A percentile compares a stretch with the other conserved stretches of the same genome.
phyloP scores from a whole-genome alignment of 163 green algal species.

The Trebouxia gelatinosa region DNA sequence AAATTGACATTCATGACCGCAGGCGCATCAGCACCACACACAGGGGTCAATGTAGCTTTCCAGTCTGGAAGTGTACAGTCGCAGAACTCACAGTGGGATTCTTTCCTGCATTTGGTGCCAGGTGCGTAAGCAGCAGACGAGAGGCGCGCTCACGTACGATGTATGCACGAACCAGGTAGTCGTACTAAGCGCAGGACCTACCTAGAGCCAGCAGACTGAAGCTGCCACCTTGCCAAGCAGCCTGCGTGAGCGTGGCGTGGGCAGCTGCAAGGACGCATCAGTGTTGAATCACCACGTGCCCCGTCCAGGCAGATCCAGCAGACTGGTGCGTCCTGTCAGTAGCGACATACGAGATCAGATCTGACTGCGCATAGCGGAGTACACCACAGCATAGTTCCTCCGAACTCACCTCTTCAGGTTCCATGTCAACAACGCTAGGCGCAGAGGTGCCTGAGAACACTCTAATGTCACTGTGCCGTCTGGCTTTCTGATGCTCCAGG shows the following conservation, averaged over 20 bases:
- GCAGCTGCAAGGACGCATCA: slow-evolving; percentile 74
- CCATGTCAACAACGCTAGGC: not conserved
- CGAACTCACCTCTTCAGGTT: slow-evolving; percentile 4
- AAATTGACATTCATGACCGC: slow-evolving; percentile 96
- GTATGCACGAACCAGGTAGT: not conserved
- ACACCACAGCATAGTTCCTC: too few species aligned
- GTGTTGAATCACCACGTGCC: slow-evolving; percentile 33
- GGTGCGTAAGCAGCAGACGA: not conserved
- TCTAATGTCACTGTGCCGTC: slow-evolving; percentile 10
- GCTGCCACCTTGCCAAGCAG: slow-evolving; percentile 65
- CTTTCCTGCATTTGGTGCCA: slow-evolving; percentile 59
- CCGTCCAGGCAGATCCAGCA: slow-evolving; percentile 88
- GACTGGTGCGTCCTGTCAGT: slow-evolving; percentile 53
- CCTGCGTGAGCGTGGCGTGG: slow-evolving; percentile 60
- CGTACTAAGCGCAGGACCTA: slow-evolving; percentile 5
- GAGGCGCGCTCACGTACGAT: not conserved
- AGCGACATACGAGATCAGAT: slow-evolving; percentile 3
- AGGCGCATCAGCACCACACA: slow-evolving; percentile 55
- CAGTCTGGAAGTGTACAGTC: slow-evolving; percentile 75
- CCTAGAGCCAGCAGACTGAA: slow-evolving; percentile 60
- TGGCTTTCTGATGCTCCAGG: slow-evolving; percentile 3
- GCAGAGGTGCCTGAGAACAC: slow-evolving; percentile 5
- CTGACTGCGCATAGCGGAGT: too few species aligned
- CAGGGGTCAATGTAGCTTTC: slow-evolving; percentile 74
- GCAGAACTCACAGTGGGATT: slow-evolving; percentile 91